Conservation (phyloP, 2,329 filamentous ascomycete genomes). For the Drechmeria coniospora region DNA sequence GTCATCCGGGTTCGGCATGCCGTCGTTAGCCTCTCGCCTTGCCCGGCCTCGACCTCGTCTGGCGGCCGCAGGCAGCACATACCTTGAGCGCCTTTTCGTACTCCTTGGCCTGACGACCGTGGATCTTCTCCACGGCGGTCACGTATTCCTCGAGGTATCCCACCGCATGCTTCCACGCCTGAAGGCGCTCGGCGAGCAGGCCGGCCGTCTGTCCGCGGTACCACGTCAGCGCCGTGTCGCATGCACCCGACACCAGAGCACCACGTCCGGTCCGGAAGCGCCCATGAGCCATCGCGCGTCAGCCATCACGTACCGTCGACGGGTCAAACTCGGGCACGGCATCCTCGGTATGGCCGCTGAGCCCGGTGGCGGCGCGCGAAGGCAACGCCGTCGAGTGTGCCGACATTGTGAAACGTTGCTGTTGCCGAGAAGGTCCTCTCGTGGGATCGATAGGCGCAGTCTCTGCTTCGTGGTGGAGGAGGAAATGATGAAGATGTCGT, state of each 20-base stretch:
- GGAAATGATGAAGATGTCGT: too few species aligned
- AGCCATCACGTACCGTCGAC: constrained; percentile 31
- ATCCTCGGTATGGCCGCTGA: constrained; percentile 36
- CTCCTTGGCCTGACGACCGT: constrained; percentile 77
- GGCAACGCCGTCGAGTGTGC: constrained; percentile 21
- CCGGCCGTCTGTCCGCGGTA: constrained; percentile 44
- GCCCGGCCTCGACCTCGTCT: too few species aligned
- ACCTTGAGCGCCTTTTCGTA: constrained; percentile 89
- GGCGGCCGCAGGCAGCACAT: not conserved
- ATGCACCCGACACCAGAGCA: too few species aligned
- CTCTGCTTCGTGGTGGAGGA: too few species aligned
- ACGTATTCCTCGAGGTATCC: constrained; percentile 87
- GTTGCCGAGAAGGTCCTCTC: not conserved
- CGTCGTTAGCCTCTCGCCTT: too few species aligned
- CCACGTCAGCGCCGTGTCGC: too few species aligned
- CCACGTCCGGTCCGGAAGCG: too few species aligned
- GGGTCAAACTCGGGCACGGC: constrained; percentile 44
- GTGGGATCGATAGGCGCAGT: too few species aligned
- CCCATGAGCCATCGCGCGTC: too few species aligned
- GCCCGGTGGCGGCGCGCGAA: constrained; percentile 29
- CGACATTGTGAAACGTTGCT: constrained; percentile 13
- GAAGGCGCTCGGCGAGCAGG: constrained; percentile 72
- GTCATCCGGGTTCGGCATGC: not conserved
- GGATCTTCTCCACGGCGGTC: constrained; percentile 67
- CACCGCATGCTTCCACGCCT: constrained; percentile 92